phyloP scores from a whole-genome alignment of 2,329 filamentous ascomycete species.

The Microcyclosporella mali region DNA sequence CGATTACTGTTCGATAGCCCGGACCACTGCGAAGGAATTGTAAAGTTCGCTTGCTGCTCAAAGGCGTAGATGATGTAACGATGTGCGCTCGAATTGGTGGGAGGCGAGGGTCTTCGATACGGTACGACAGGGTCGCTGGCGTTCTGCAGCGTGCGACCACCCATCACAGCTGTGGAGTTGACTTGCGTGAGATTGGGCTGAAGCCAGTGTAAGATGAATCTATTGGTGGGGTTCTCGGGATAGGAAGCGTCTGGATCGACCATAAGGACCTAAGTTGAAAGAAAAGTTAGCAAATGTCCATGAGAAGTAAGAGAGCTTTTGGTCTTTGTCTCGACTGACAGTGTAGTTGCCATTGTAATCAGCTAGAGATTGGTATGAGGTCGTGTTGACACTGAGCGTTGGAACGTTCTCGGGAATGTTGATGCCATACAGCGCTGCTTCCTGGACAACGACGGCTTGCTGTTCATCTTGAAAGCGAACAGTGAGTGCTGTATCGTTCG shows the following conservation, averaged over 20 bases:
- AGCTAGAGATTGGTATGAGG: conserved; percentile 7
- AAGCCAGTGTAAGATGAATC: conserved; percentile 14
- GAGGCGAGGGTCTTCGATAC: conserved; percentile 8
- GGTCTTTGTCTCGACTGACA: too few species aligned
- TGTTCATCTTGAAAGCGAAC: conserved; percentile 2
- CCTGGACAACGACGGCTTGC: conserved; percentile 1
- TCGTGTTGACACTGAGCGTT: conserved; percentile 5
- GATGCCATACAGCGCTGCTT: conserved; percentile 12
- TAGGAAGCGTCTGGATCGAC: conserved; percentile 14
- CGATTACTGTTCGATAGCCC: conserved; percentile 8
- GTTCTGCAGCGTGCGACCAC: conserved; percentile 1
- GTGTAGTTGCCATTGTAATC: conserved; percentile 10
- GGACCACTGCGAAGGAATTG: conserved; percentile 7
- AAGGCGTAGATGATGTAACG: conserved; percentile 13
- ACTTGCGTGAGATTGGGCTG: conserved; percentile 6
- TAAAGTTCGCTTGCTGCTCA: conserved; percentile 9
- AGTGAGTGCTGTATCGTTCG: conserved; percentile 11
- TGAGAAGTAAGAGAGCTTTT: too few species aligned
- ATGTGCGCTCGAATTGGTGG: conserved; percentile 11
- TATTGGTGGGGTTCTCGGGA: conserved; percentile 7
- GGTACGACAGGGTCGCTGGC: conserved; percentile 3
- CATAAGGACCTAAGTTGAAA: too few species aligned
- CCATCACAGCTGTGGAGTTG: not conserved
- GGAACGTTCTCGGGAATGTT: conserved; percentile 7
- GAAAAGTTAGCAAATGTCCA: too few species aligned